Base-by-base conservation (phyloP, 495 filamentous ascomycete species). In the Halenospora varia region DNA sequence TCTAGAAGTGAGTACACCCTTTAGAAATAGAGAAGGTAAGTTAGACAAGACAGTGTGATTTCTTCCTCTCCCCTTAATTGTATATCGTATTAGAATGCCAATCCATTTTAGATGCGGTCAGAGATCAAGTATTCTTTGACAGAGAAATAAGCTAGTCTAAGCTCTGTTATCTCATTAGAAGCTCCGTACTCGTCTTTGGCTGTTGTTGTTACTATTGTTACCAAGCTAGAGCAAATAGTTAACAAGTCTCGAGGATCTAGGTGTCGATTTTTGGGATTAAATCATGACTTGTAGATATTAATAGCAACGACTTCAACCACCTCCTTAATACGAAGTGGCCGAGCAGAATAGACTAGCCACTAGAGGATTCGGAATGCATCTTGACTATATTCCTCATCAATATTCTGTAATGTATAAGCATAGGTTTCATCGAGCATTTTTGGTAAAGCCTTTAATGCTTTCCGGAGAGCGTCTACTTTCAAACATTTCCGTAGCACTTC, bases 361-460 rank as follows among this genome's bases (percentile, higher is more conserved):
- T 70, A 67, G 13, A 71, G 64, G 44, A 71, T 57, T 50, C 60
- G 62, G 2, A 42, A 63, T 11, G 66, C 60, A 15, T 60, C 3
- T 29, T 63, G 40, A 11, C 44, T 59, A 20, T 51, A 29, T 51
- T 51, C 15, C 19, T 51, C 20, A 17, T 55, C 62, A 15, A 65
- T 56, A 10, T 39, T 55, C 0, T 11, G n/a, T 39, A 72, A 49
- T 2, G 73, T 73, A 13, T 68, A 41, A 26, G 19, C 29, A 51
- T 75, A 75, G 6, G 67, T 75, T 48, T 69, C 70, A 40, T 71
- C 56, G 17, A 73, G 59, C 2, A 62, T 67, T 19, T 47, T 55
- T 8, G 72, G 72, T 3, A 71, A 53, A 0, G 63, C 60, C 20
- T 15, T 22, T 4, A 72, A 55, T 3, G 62, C 55, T 23, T 53